phyloP scores from a whole-genome alignment of 148 eudicot species.

The Rhododendron kiyosumense region DNA sequence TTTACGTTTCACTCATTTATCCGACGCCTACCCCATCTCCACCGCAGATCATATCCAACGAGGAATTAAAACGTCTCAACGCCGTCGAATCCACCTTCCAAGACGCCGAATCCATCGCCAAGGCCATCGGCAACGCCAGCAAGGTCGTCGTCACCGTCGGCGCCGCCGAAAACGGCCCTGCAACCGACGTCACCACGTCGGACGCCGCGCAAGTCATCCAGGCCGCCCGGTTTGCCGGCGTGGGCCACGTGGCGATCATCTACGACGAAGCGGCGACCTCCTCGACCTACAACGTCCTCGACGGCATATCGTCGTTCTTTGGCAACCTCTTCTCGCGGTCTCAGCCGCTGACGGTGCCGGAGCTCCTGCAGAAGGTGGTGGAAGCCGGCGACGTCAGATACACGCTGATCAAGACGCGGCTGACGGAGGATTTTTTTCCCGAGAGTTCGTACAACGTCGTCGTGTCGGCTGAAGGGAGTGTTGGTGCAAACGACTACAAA shows the following conservation, averaged over 20 bases:
- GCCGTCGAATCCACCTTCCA: constrained; percentile 77
- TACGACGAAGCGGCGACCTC: constrained; percentile 29
- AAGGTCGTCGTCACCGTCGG: constrained; percentile 87
- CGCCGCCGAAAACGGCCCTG: constrained; percentile 59
- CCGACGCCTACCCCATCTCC: neutral
- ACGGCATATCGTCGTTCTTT: constrained; percentile 69
- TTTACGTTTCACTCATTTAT: neutral
- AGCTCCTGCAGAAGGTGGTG: constrained; percentile 54
- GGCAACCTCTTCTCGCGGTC: constrained; percentile 60
- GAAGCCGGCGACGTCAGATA: constrained; percentile 54
- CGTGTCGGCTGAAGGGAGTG: constrained; percentile 69
- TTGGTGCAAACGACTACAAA: constrained; percentile 80
- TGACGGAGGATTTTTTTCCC: constrained; percentile 67
- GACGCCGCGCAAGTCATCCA: constrained; percentile 73
- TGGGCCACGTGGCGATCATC: constrained; percentile 65
- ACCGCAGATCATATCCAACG: constrained; percentile 75
- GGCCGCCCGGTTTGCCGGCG: constrained; percentile 85
- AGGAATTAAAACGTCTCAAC: constrained; percentile 80
- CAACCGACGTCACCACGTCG: constrained; percentile 39
- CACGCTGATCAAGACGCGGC: constrained; percentile 61
- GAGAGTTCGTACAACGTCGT: constrained; percentile 75
- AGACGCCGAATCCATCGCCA: constrained; percentile 77
- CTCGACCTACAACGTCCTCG: constrained; percentile 63
- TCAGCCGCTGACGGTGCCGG: constrained; percentile 53
- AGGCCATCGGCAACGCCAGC: constrained; percentile 89